Evolutionary conservation across 768 basidiomycete genomes (phyloP), one percentile per base, ranked within the genome.

Genomic region (Hydnomerulius pinastri): DNA sequence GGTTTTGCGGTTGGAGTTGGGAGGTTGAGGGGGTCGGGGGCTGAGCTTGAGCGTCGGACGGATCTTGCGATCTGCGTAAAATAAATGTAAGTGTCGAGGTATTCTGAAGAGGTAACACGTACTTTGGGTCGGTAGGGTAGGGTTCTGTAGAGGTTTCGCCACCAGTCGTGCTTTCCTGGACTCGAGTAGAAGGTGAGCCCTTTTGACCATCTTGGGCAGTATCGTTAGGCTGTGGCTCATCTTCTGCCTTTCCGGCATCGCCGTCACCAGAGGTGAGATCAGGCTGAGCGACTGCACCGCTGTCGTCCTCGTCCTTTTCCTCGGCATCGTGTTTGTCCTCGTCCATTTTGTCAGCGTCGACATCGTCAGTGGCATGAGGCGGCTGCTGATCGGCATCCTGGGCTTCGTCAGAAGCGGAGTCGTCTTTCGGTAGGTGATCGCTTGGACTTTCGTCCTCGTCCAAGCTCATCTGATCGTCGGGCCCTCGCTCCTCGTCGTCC

Each of bases 181-280:
- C 43, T 13, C 57, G 56, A 9, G 50, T 29, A 15, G 56, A 54
- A 15, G 54, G 46, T 9, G 51, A 50, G 21, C 62, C 59, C 47
- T 35, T 56, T 38, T 64, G 65, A 1, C 61, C 61, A 24, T 57
- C 46, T 45, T 60, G 58, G 12, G 50, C 55, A 43, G 44, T 49
- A 30, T 68, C 58, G 17, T 29, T 55, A 10, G 48, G 46, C 15
- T 56, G 56, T n/a, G 53, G 47, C 39, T 61, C 53, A 35, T 56
- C 42, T 43, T 58, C 56, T 36, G 49, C 30, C 43, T 24, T 51
- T 32, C 56, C 58, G 6, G 43, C 17, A 38, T 69, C 63, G 15
- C 48, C 67, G 37, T 65, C 51, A 6, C 67, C 67, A 28, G 56
- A 39, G 4, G 55, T 49, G 12, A 77, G 58, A 46, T 78, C 76